Evolutionary conservation across 129 eudicot species (phyloP), one percentile per base, ranked within the genome.

Genomic region (Centaurea solstitialis): DNA sequence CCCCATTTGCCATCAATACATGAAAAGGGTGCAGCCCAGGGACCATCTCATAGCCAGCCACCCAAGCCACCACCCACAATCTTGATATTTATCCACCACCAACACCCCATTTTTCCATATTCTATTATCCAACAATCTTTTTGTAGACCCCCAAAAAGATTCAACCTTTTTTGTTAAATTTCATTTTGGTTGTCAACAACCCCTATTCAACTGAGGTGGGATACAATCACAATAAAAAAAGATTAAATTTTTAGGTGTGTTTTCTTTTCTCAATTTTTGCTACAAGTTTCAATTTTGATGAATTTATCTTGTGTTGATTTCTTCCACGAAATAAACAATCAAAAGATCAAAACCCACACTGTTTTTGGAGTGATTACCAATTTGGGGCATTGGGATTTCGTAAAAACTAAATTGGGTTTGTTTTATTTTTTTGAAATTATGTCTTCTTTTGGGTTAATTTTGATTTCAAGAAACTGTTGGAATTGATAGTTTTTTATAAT

Each of bases 21-120:
- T 10, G 75, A 35, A 77, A 21, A 62, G 23, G 74, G 70, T 70
- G 81, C 75, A 22, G 43, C 82, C 88, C 88, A 80, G 62, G 84
- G 75, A 71, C 66, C 84, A 76, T 80, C 45, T 68, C 21, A 80
- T 21, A 43, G 71, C 21, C 73, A 53, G 75, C 76, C 43, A 75
- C 5, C n/a, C n/a, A n/a, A n/a, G n/a, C n/a, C n/a, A n/a, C 37
- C 37, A 33, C 5, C 37, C 37, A 15, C 62, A 75, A 76, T 81
- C 59, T 75, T 68, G 40, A 77, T 69, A 65, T 43, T 21, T 53
- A 53, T 80, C 78, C 73, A 84, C 78, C 73, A 84, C 64, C 28
- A 30, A 53, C 72, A 79, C 45, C 45, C 53, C 68, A 76, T 53
- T 84, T 26, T 84, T 18, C 53, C 38, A 43, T 59, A 59, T 69